Evolutionary conservation across 257 asterid species (phyloP).

Genomic region (Solanum ahanhuiri): DNA sequence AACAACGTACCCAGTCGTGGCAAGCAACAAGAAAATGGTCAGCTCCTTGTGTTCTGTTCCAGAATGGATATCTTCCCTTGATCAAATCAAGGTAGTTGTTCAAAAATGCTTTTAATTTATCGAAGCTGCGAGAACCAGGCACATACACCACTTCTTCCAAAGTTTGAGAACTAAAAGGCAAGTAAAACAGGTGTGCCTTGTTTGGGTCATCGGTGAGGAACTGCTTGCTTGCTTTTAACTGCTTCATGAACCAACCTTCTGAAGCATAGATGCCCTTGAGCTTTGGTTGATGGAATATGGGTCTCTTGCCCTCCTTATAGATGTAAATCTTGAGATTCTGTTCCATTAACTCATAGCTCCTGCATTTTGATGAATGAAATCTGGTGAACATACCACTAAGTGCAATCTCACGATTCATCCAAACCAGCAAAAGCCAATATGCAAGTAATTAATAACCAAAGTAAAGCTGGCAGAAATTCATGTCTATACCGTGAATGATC

Average conservation of each 20-base stretch:
- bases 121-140: constrained; percentile 47
- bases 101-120: constrained; percentile 34
- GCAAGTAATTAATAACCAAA: background rate
- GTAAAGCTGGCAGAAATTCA: background rate
- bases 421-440: background rate
- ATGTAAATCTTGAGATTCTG: constrained; percentile 48
- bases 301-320: constrained; percentile 55
- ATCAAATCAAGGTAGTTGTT: constrained; percentile 40
- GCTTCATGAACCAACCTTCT: constrained; percentile 89
- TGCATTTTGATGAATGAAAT: constrained; percentile 11
- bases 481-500: background rate
- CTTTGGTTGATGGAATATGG: constrained; percentile 54
- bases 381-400: background rate
- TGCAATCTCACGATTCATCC: background rate
- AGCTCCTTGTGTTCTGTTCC: constrained; percentile 58
- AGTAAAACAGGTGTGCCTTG: constrained; percentile 58
- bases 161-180: constrained; percentile 58
- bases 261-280: constrained; percentile 62
- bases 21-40: constrained; percentile 83
- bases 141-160: constrained; percentile 41
- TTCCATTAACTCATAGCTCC: constrained; percentile 77
- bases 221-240: constrained; percentile 35
- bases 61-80: constrained; percentile 36
- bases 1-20: constrained; percentile 66
- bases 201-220: constrained; percentile 39